Percentiles rank a stretch among this genome's conserved stretches.
phyloP scores from a whole-genome alignment of 164 flowering plant species.

The Warburgia ugandensis region DNA sequence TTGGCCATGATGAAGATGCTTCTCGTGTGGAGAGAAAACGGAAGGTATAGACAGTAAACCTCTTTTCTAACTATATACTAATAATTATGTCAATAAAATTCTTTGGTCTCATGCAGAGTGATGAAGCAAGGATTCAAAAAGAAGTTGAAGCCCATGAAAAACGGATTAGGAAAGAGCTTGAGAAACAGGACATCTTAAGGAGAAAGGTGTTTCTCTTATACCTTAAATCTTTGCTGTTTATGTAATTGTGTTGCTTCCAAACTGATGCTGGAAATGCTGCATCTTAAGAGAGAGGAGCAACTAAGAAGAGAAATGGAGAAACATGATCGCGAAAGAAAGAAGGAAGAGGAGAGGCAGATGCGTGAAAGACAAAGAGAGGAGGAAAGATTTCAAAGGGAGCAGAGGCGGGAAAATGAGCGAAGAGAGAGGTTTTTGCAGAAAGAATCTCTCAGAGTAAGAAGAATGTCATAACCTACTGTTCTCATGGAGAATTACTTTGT shows the following conservation, averaged over 20 bases:
- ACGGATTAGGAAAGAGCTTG: constrained; percentile 80
- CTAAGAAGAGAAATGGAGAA: constrained; percentile 85
- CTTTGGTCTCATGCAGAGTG: constrained; percentile 40
- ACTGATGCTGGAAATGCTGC: constrained; percentile 5
- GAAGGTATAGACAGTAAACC: constrained; percentile 76
- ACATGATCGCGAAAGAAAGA: constrained; percentile 85
- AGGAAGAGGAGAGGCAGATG: constrained; percentile 81
- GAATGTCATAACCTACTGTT: background rate
- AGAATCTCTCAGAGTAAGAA: constrained; percentile 63
- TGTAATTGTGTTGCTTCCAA: constrained; percentile 1
- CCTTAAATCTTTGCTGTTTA: background rate
- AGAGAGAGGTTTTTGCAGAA: constrained; percentile 77
- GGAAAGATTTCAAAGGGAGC: constrained; percentile 73
- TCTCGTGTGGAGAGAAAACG: constrained; percentile 63
- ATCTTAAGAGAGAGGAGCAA: constrained; percentile 75
- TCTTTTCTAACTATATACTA: background rate
- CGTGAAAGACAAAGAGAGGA: constrained; percentile 90
- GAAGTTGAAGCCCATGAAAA: constrained; percentile 93
- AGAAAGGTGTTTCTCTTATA: constrained; percentile 47
- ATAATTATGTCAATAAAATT: constrained; percentile 1
- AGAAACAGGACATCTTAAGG: constrained; percentile 76
- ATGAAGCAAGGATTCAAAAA: constrained; percentile 72
- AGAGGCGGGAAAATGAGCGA: constrained; percentile 81
- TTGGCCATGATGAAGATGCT: constrained; percentile 43
- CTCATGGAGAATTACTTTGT: background rate